Evolutionary conservation across 1,284 basidiomycete species (phyloP), one percentile per base, ranked within the genome.

Genomic region (Ustilago xerochloae): DNA sequence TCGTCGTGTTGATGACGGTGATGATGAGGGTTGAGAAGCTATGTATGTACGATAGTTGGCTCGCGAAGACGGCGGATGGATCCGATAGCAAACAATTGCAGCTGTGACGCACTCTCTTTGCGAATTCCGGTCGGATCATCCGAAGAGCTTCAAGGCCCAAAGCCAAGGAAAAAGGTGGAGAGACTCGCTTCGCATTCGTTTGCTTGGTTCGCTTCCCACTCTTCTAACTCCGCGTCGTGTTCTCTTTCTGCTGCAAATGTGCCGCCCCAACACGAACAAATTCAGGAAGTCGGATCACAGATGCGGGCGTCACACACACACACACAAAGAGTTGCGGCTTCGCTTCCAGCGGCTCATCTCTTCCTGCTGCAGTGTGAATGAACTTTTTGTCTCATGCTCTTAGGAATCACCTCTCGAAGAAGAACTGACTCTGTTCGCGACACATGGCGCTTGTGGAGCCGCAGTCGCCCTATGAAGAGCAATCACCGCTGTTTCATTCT

Each of bases 201-300:
- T n/a, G n/a, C n/a, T n/a, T n/a, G n/a, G n/a, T n/a, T n/a, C n/a
- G n/a, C n/a, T n/a, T 18, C 39, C 15, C 41, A 24, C 22, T 43
- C 41, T 43, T 43, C 41, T 43, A 43, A 43, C 41, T 43, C 41
- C 20, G 41, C n/a, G n/a, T n/a, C n/a, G n/a, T n/a, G n/a, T n/a
- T n/a, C n/a, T n/a, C n/a, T n/a, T n/a, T n/a, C n/a, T n/a, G n/a
- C n/a, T n/a, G n/a, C n/a, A n/a, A n/a, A n/a, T n/a, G n/a, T 41
- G 18, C 41, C 20, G 15, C 15, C 16, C n/a, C 35, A 36, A 36
- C 13, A 36, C 13, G 35, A 12, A 16, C 38, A 39, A 39, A 39
- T 18, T 6, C 7, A 18, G 12, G 38, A 18, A 39, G n/a, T 39
- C 38, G n/a, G n/a, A 36, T 16, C 38, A 15, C 38, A 39, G 15